phyloP scores from a whole-genome alignment of 2,329 filamentous ascomycete genomes.

The Tolypocladium nubicola region DNA sequence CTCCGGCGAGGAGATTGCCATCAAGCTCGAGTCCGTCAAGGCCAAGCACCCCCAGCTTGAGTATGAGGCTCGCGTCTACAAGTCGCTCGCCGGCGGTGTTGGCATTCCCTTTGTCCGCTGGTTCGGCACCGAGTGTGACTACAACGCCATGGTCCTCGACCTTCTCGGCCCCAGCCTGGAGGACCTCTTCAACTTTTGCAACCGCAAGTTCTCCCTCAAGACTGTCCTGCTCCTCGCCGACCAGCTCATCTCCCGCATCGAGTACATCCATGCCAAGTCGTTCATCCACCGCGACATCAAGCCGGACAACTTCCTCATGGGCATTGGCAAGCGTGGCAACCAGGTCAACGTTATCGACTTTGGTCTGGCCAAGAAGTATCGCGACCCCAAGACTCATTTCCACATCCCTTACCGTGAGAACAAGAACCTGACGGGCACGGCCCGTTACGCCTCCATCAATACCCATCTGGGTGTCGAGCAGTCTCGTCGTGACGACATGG shows the following conservation, averaged over 20 bases:
- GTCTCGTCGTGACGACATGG: constrained; percentile 98
- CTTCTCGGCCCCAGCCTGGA: constrained; percentile 91
- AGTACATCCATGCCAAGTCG: constrained; percentile 99
- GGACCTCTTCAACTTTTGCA: constrained; percentile 99
- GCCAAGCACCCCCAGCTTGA: constrained; percentile 98
- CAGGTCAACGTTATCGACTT: constrained; percentile 99
- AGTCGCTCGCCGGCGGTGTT: constrained; percentile 85
- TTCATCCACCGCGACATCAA: constrained; percentile 99
- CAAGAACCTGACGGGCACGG: constrained; percentile 99
- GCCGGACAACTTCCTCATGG: constrained; percentile 99
- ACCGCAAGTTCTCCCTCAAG: constrained; percentile 98
- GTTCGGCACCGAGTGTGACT: constrained; percentile 99
- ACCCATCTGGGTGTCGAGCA: constrained; percentile 97
- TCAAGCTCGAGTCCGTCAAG: constrained; percentile 99
- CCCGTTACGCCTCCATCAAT: constrained; percentile 97
- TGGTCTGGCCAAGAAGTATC: constrained; percentile 98
- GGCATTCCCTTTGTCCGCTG: constrained; percentile 98
- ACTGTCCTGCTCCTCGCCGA: constrained; percentile 93
- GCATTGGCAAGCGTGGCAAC: constrained; percentile 97
- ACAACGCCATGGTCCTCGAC: constrained; percentile 99
- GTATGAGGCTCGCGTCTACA: constrained; percentile 93
- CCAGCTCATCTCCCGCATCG: constrained; percentile 96
- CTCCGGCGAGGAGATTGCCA: constrained; percentile 97
- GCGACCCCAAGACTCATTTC: constrained; percentile 99
- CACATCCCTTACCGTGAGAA: constrained; percentile 99